Conservation (phyloP, 371 early-diverging fungal genomes). For the Syncephalastrum monosporum region DNA sequence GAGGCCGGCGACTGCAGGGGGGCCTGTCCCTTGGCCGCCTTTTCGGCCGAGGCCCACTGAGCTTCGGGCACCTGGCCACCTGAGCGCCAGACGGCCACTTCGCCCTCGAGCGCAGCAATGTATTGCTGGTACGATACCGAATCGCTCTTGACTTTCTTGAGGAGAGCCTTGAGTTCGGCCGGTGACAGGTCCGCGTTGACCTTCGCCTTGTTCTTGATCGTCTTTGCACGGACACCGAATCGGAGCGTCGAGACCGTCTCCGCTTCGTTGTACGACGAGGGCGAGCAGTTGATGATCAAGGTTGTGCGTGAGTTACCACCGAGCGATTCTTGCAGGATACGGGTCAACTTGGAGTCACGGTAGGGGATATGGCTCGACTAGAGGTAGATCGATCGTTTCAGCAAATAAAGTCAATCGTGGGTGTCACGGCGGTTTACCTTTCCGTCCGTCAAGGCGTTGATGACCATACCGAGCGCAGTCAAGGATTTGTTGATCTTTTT, state of each 20-base stretch:
- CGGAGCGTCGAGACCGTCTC: conserved; percentile 86
- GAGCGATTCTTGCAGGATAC: conserved; percentile 84
- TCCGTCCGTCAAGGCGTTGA: conserved; percentile 92
- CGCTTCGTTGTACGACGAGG: conserved; percentile 64
- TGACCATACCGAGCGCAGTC: conserved; percentile 97
- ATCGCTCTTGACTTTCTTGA: conserved; percentile 85
- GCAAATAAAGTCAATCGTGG: neutral
- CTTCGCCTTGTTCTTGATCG: conserved; percentile 91
- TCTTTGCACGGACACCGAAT: conserved; percentile 82
- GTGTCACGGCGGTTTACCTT: conserved; percentile 47
- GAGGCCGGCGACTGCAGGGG: conserved; percentile 39
- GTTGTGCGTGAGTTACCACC: conserved; percentile 80
- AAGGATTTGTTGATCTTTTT: conserved; percentile 99
- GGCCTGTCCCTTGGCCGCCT: conserved; percentile 49
- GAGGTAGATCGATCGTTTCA: conserved; percentile 1
- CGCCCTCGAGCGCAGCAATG: conserved; percentile 78
- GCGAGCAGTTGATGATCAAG: conserved; percentile 82
- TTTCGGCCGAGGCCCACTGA: conserved; percentile 73
- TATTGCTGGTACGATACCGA: conserved; percentile 75
- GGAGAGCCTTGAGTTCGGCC: conserved; percentile 85
- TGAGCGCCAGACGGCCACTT: conserved; percentile 84
- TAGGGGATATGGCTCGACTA: conserved; percentile 74
- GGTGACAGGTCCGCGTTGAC: conserved; percentile 91
- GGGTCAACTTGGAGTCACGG: conserved; percentile 91
- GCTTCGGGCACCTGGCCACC: conserved; percentile 72